Base-by-base conservation (phyloP, 805 yeast species). In the Kuraishia ogatae region DNA sequence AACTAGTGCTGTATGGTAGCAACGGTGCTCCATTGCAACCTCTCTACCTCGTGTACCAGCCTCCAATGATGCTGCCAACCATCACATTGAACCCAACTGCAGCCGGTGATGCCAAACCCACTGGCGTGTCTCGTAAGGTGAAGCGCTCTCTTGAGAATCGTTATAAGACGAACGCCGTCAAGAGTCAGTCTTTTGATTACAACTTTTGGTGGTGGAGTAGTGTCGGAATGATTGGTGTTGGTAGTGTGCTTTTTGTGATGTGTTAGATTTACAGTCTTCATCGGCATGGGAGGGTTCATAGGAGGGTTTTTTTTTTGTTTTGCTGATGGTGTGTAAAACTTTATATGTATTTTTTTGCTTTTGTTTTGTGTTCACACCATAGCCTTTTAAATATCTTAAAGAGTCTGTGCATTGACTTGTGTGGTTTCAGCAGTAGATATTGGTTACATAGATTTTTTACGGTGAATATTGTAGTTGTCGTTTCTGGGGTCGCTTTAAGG, bases 61-160 rank as follows among this genome's bases (percentile, higher is more conserved):
- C 99, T 5, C 96, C 99, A 10, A 78, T 87, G 81, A 94, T 94
- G 99, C 81, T 94, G 57, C 99, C 99, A 22, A 94, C 98, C 0
- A 71, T 68, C 54, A 92, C 97, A 0, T 73, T 94, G 77, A 93
- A 92, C 70, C 99, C 99, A 22, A 88, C 96, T 1, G 70, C 73
- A 46, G 68, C 78, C 11, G 55, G 67, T 2, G 62, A 65, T 4
- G 61, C 64, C 5, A 61, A 76, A 4, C 57, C 71, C 51, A 58
- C 72, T 13, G 67, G 65, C 11, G 56, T 69, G 17, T 63, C 71
- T 7, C 61, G 71, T 54, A 74, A 80, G 55, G 81, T 89, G 51
- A 83, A 82, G 68, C 80, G 97, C 67, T 75, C 88, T 7, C 75
- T 91, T 62, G 96, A 89, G 64, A 92, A 91, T 74, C 83, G 83